Evolutionary conservation across 208 protist genomes (phyloP), one percentile per base, ranked within the genome.

Genomic region (Acanthamoeba healyi): DNA sequence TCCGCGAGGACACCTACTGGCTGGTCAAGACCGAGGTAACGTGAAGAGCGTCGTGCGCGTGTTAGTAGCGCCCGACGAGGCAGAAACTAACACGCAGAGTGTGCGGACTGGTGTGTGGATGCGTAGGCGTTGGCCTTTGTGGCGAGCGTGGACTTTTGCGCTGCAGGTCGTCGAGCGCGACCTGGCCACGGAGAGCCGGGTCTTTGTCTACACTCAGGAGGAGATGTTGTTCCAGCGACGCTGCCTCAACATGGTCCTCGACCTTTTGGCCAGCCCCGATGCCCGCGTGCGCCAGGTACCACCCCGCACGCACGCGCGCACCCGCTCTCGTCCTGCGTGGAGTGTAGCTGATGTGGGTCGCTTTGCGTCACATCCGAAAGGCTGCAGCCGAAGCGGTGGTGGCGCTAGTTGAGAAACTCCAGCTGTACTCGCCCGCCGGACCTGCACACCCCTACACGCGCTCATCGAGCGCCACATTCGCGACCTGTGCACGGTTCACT

Each of bases 21-120:
- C 87, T 93, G 17, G 63, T 79, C 42, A 93, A 93, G 34, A 93
- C 87, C 15, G 87, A 93, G 87, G 86, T 92, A 74, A 74, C 7
- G 24, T 14, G 7, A 81, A 12, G n/a, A 9, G 1, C 36, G 29
- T 12, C 70, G 42, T 36, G 2, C 14, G 29, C 36, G n/a, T 9
- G n/a, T n/a, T n/a, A n/a, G n/a, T n/a, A n/a, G n/a, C n/a, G n/a
- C n/a, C n/a, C n/a, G n/a, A 22, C 26, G 14, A 65, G 9, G 14
- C 58, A 36, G 9, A 65, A 9, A 65, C 58, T 3, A 10, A 34
- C n/a, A 32, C 2, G n/a, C n/a, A 65, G 12, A 24, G 29, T 74
- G 65, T 38, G 58, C 58, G 19, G 24, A 65, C 24, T 65, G 19
- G 24, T 65, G 58, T 65, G 19, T 24, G 19, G 24, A 65, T n/a